phyloP scores from a whole-genome alignment of 2,329 filamentous ascomycete species.

The Xylariaceae sp. region DNA sequence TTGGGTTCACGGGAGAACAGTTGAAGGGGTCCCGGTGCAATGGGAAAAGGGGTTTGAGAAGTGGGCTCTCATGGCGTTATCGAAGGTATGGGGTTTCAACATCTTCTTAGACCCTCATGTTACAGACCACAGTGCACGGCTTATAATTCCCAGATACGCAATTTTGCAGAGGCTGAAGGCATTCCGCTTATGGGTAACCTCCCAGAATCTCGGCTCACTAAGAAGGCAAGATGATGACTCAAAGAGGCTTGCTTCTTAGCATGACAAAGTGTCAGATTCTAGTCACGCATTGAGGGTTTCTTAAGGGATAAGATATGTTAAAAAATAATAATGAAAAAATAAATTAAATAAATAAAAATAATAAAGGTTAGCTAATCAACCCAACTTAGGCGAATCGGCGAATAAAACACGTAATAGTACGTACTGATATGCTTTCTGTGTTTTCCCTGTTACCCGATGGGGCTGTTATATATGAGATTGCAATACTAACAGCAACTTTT shows the following conservation, averaged over 20 bases:
- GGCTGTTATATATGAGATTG: too few species aligned
- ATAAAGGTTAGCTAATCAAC: too few species aligned
- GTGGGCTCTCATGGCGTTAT: neutral
- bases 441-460: too few species aligned
- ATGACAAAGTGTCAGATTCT: neutral
- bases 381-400: neutral
- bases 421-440: neutral
- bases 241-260: neutral
- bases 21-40: neutral
- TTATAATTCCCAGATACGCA: neutral
- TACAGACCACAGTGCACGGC: neutral
- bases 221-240: neutral
- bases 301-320: neutral
- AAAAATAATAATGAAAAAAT: too few species aligned
- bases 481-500: too few species aligned
- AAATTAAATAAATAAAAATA: too few species aligned
- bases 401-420: neutral
- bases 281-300: neutral
- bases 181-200: neutral
- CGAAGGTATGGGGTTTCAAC: neutral
- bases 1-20: neutral
- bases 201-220: neutral
- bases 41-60: neutral
- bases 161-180: neutral
- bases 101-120: neutral